Evolutionary conservation across 805 yeast genomes (phyloP), one percentile per base, ranked within the genome.

Genomic region (Debaryomyces tyrocola): DNA sequence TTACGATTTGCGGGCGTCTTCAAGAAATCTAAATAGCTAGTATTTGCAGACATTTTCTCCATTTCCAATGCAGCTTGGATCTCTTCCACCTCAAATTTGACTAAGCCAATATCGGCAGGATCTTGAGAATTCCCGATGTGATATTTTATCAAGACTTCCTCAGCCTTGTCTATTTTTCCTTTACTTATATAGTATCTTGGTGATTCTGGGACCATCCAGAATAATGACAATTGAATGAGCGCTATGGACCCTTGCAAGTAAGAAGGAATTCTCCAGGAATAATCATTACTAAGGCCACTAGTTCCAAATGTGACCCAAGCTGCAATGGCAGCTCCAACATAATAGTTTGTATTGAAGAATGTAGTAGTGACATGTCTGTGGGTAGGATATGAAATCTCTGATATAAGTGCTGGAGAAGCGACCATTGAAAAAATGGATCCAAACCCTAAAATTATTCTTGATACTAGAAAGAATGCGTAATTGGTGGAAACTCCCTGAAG

Each of bases 251-350:
- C 79, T 61, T 81, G 85, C 37, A 80, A 48, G 42, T 69, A 69
- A 12, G 81, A 69, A 36, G 85, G 85, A 44, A 80, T 64, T 62
- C 80, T 76, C 84, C 84, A 80, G 20, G 74, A 64, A 69, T 73
- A 72, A 37, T 39, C 51, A 39, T 39, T 51, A 8, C 50, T 34
- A 15, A 67, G 48, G 15, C 55, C 55, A 42, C 69, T 59, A 15
- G 79, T 67, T 57, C 81, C 83, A 52, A 66, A 77, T 2, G 80
- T 67, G 41, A 73, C 69, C 77, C 80, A 74, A 27, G 80, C 77
- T 8, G 83, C 78, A 39, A 79, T 57, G 46, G 76, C 57, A n/a
- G 81, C 79, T 38, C 84, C 84, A 35, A 77, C 53, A 53, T 75
- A 77, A 82, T 80, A 77, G 49, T 73, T 70, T 17, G 74, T 68